Percentiles rank a stretch among this genome's conserved stretches.
Conservation (phyloP, 2,329 filamentous ascomycete species). For the Leptographium flavum region DNA sequence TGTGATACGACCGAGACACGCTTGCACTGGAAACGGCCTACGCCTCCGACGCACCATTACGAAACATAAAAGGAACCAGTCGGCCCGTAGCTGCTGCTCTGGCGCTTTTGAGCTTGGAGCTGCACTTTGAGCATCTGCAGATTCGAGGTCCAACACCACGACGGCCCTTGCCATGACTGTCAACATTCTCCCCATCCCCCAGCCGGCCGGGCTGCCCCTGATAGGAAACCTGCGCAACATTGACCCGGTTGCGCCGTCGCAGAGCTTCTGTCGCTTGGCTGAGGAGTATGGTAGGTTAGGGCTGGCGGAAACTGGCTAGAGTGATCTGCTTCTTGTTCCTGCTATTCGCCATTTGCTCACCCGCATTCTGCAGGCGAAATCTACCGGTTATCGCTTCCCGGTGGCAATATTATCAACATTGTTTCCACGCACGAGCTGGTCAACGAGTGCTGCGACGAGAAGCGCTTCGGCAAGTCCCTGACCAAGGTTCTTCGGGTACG, state of each 20-base stretch:
- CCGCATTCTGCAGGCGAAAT: conserved; percentile 36
- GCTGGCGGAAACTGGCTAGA: background rate
- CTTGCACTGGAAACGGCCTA: no score
- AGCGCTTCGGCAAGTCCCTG: conserved; percentile 47
- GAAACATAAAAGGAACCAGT: no score
- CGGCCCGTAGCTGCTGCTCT: no score
- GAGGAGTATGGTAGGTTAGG: conserved; percentile 45
- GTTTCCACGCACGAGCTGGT: conserved; percentile 23
- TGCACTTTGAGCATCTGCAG: no score
- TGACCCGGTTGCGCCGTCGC: conserved; percentile 39
- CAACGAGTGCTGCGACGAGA: conserved; percentile 51
- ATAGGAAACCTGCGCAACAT: conserved; percentile 53
- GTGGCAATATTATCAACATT: conserved; percentile 24
- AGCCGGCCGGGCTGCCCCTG: conserved; percentile 48
- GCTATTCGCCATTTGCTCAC: background rate
- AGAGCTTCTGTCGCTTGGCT: conserved; percentile 40
- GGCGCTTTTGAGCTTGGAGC: no score
- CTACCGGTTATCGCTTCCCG: conserved; percentile 35
- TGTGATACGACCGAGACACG: no score
- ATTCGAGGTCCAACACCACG: no score
- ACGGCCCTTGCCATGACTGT: background rate
- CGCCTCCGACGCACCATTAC: no score
- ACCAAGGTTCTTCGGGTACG: conserved; percentile 28
- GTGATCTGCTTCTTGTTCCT: no score
- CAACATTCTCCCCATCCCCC: conserved; percentile 32